A percentile compares a stretch with the other conserved stretches of the same genome.
Conservation (phyloP, 1,284 basidiomycete genomes). For the Ganoderma sp. region DNA sequence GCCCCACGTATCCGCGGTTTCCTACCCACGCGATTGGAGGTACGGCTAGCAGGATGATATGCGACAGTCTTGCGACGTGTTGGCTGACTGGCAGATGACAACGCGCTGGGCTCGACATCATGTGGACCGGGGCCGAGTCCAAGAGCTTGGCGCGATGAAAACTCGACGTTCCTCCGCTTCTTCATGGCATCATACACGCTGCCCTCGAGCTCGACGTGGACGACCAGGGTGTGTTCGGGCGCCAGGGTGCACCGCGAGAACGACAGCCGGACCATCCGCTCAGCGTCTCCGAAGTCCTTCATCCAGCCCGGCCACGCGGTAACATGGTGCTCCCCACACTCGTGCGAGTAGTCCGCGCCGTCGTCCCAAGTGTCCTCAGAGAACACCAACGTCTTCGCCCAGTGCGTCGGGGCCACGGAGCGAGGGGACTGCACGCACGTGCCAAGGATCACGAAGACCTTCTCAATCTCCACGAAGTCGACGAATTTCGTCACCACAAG, state of each 20-base stretch:
- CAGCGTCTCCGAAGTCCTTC: conserved; percentile 11
- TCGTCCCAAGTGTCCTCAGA: background rate
- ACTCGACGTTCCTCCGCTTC: background rate
- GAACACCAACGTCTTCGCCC: background rate
- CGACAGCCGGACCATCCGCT: conserved; percentile 6
- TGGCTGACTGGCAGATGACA: too few relatives aligned
- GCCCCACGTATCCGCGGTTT: too few relatives aligned
- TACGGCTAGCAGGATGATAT: too few relatives aligned
- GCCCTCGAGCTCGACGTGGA: conserved; percentile 8
- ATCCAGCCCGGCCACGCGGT: conserved; percentile 2
- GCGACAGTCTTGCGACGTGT: too few relatives aligned
- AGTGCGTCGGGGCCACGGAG: background rate
- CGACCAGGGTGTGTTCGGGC: background rate
- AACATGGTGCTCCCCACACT: conserved; percentile 9
- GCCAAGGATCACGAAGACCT: conserved; percentile 3
- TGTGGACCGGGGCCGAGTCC: too few relatives aligned
- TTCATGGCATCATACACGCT: too few relatives aligned
- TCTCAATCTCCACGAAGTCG: background rate
- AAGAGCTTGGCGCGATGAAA: background rate
- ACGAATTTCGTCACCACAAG: background rate
- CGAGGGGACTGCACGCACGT: background rate
- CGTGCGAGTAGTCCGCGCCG: background rate
- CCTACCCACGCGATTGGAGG: too few relatives aligned
- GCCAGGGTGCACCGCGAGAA: conserved; percentile 6
- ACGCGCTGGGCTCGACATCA: too few relatives aligned